Conservation (phyloP, 75 land plant species). For the Isoetes taiwanensis region DNA sequence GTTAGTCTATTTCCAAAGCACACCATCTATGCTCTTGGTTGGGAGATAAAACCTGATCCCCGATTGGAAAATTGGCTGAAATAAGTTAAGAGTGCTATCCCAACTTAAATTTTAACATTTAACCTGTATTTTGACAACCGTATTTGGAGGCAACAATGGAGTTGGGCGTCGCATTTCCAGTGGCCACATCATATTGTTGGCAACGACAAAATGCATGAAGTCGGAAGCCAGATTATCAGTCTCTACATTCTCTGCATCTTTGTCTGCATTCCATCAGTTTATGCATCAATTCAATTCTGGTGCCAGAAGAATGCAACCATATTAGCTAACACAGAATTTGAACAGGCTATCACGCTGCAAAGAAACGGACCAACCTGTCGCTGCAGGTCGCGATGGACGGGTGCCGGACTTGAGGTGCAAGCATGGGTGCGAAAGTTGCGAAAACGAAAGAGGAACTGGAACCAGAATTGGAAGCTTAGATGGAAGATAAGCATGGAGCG, state of each 20-base stretch:
- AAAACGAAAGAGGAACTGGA: too few species aligned
- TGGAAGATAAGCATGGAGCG: too few species aligned
- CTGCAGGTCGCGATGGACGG: too few species aligned
- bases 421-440: too few species aligned
- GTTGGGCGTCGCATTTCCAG: conserved; percentile 29
- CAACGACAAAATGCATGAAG: conserved; percentile 27
- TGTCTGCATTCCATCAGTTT: conserved; percentile 14
- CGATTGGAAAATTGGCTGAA: background rate
- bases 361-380: too few species aligned
- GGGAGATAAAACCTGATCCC: background rate
- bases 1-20: background rate
- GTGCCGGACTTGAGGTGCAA: too few species aligned
- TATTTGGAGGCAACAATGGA: conserved; percentile 33
- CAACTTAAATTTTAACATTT: background rate
- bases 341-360: too few species aligned
- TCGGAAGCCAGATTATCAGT: conserved; percentile 22
- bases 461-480: too few species aligned
- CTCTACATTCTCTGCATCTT: conserved; percentile 16
- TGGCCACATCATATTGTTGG: conserved; percentile 28
- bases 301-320: too few species aligned
- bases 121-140: conserved; percentile 34
- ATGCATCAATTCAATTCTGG: too few species aligned
- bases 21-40: background rate
- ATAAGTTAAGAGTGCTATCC: background rate
- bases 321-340: too few species aligned